These are phyloP conservation scores for Aphanomyces astaci DNA, from an alignment of 352 stramenopile species.

Conservation along the genomic window DNA sequence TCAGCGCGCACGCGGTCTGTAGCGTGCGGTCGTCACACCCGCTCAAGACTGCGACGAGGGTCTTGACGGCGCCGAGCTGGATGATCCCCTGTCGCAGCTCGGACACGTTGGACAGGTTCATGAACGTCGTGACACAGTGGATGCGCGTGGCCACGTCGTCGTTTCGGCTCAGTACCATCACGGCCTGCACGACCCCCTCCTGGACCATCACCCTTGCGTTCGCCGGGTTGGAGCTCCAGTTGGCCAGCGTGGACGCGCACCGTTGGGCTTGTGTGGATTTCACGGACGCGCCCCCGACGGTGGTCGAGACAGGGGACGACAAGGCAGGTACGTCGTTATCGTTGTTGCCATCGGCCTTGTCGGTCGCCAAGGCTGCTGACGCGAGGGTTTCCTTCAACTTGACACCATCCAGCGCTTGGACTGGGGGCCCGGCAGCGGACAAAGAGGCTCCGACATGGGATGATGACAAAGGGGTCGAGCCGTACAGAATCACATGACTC, in stretches of 20 bases:
- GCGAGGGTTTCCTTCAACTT: slow-evolving; percentile 49
- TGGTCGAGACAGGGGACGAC: slow-evolving; percentile 20
- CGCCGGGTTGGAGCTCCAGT: slow-evolving; percentile 80
- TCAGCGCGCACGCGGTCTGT: slow-evolving; percentile 71
- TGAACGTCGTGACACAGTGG: slow-evolving; percentile 76
- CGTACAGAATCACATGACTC: slow-evolving; percentile 43
- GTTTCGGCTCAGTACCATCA: slow-evolving; percentile 66
- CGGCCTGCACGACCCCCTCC: slow-evolving; percentile 79
- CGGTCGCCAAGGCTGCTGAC: slow-evolving; percentile 28
- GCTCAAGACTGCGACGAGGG: slow-evolving; percentile 61
- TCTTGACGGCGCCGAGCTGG: slow-evolving; percentile 62
- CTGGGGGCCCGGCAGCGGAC: too few species aligned
- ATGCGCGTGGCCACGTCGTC: slow-evolving; percentile 51
- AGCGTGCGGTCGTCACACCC: slow-evolving; percentile 55
- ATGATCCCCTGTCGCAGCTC: slow-evolving; percentile 54
- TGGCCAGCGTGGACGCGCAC: slow-evolving; percentile 78
- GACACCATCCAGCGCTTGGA: slow-evolving; percentile 23
- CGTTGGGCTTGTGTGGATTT: slow-evolving; percentile 37
- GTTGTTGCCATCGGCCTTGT: neutral
- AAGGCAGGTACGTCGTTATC: slow-evolving; percentile 16
- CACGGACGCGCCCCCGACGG: too few species aligned
- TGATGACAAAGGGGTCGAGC: neutral
- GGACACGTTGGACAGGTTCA: slow-evolving; percentile 72
- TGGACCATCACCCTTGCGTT: slow-evolving; percentile 83
- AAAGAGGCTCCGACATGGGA: too few species aligned